Conservation (phyloP, 345 rosid genomes). For the Eucalyptus rudis region DNA sequence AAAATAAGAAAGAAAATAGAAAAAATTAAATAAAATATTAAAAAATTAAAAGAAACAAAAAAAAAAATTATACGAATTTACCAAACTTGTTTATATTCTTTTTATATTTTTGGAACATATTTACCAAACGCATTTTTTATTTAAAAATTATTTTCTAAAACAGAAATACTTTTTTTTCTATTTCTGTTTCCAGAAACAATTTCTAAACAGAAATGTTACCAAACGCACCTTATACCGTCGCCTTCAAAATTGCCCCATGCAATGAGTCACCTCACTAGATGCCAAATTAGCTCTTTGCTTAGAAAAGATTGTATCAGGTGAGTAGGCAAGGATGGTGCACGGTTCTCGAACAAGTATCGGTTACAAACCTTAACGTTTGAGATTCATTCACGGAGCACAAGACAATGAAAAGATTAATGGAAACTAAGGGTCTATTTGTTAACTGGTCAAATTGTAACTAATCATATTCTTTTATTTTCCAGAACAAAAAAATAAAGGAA, state of each 20-base stretch:
- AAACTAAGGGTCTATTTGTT: neutral
- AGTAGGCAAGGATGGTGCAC: neutral
- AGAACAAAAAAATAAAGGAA: accelerated
- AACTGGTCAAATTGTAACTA: too few species aligned
- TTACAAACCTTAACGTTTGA: neutral
- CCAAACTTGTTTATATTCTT: too few species aligned
- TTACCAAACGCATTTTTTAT: too few species aligned
- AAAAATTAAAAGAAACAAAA: too few species aligned
- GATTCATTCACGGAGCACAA: neutral
- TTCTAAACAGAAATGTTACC: too few species aligned
- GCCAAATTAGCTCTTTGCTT: neutral
- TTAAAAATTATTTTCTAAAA: too few species aligned
- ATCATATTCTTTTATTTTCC: too few species aligned
- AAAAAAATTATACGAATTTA: too few species aligned
- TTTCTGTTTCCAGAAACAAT: accelerated
- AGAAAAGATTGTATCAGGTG: neutral
- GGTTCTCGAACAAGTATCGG: neutral
- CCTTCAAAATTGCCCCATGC: neutral
- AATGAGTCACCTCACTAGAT: neutral
- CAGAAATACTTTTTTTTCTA: too few species aligned
- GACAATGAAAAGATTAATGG: neutral
- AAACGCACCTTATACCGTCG: neutral
- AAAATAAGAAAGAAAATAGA: too few species aligned
- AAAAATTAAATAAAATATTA: too few species aligned
- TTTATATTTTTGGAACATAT: too few species aligned